Evolutionary conservation across 2,329 filamentous ascomycete species (phyloP), one percentile per base, ranked within the genome.

Genomic region (Trichophyton verrucosum): DNA sequence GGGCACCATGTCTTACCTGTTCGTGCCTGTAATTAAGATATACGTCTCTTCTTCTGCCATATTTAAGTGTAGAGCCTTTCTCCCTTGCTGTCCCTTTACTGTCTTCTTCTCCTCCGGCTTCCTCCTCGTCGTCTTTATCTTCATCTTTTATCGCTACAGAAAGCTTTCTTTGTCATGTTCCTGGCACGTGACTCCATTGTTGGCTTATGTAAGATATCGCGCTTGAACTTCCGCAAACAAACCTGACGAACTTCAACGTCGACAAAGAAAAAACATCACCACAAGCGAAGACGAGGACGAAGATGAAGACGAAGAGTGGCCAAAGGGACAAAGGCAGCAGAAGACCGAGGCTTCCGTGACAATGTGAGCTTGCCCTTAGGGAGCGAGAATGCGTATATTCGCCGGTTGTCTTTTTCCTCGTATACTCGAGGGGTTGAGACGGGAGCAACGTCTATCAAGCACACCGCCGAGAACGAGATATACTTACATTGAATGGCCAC

Each of bases 1-100:
- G 3, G 4, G n/a, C 13, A 11, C 20, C 27, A 30, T 24, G 3
- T 3, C 11, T 49, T 30, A 49, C 42, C n/a, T 91, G 74, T 95
- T 95, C 40, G 89, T 88, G 59, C 90, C 90, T 0, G 90, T 95
- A 46, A 96, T 83, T 44, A 96, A 78, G 7, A 89, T 83, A 70
- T 72, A 73, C 46, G 65, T 64, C 55, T 68, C 68, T 44, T 71
- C 15, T 3, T 55, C 49, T 13, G 49, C 49, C 49, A 55, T 55
- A 7, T 36, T 17, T 33, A 36, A 36, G 5, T 17, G 1, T 38
- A 13, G 33, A 3, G 9, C 11, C 33, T 13, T 38, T 13, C 33
- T 13, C 11, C 11, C 9, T 13, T 38, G 33, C 33, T 38, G 33
- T 38, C 11, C 33, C 11, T 38, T 13, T 38, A 6, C 49, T 33